Base-by-base conservation (phyloP, 768 basidiomycete genomes). In the Cyclocybe cylindracea region DNA sequence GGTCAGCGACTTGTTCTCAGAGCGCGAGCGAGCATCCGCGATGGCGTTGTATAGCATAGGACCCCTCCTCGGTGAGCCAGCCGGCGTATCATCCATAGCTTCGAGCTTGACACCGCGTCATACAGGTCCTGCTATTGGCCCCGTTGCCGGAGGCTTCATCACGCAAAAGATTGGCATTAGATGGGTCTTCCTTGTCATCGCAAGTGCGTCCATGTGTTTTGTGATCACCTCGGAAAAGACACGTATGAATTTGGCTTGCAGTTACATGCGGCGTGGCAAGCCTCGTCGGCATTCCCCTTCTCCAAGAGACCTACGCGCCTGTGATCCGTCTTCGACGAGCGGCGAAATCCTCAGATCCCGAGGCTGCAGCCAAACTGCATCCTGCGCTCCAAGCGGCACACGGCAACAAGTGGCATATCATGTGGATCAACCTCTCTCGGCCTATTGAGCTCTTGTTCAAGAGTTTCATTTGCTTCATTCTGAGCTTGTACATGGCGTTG, bases 251-350 rank as follows among this genome's bases (percentile, higher is more conserved):
- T 35, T n/a, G 31, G 18, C 42, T n/a, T 45, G n/a, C 41, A 51
- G 81, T 64, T 34, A 46, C 79, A 14, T 78, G 75, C 41, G 79
- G 70, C 16, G 29, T 78, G n/a, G 73, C 78, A 9, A 69, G 79
- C 18, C 35, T 73, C 1, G 54, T 84, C 3, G 86, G 80, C 4
- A 72, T 89, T 13, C 83, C 86, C 13, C 63, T 87, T 36, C 69
- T 88, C 18, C 72, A 70, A 16, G 90, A 92, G 67, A 89, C 91
- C 0, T 93, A 91, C 63, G 83, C 77, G 1, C 90, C 90, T 0
- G 71, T 87, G 16, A 75, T 91, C 33, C 81, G 82, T 10, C 60
- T 73, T 13, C 75, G 79, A 29, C 70, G 70, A 19, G 73, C 72
- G 1, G 65, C 62, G 40, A 53, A 56, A 9, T 52, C 67, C 7